phyloP scores from a whole-genome alignment of 768 basidiomycete genomes.

The Lanmaoa pseudosensibilis region DNA sequence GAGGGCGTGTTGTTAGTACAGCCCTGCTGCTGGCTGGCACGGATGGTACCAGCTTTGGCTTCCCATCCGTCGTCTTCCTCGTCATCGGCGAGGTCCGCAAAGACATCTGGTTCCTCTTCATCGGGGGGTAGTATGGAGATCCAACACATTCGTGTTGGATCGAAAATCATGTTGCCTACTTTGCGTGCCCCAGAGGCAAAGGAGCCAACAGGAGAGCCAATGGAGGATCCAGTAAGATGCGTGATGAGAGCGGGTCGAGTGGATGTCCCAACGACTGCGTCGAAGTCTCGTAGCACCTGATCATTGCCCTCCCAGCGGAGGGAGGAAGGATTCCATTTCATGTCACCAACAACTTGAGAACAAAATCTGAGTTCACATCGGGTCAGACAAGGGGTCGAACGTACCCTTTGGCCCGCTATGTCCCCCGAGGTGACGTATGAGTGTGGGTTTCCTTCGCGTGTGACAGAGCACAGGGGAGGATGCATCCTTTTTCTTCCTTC shows the following conservation, averaged over 20 bases:
- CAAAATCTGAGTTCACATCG: slow-evolving; percentile 13
- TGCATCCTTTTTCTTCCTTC: slow-evolving; percentile 55
- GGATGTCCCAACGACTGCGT: slow-evolving; percentile 73
- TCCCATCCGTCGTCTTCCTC: slow-evolving; percentile 77
- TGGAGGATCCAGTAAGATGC: slow-evolving; percentile 84
- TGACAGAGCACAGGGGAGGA: slow-evolving; percentile 45
- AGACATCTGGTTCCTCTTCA: slow-evolving; percentile 95
- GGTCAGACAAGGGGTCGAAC: slow-evolving; percentile 19
- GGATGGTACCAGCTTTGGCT: slow-evolving; percentile 77
- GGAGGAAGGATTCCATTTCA: slow-evolving; percentile 93
- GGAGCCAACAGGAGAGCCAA: slow-evolving; percentile 74
- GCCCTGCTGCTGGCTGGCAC: slow-evolving; percentile 53
- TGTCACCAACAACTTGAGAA: slow-evolving; percentile 83
- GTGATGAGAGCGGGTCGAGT: slow-evolving; percentile 95
- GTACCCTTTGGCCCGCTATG: slow-evolving; percentile 69
- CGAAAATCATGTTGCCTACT: slow-evolving; percentile 98
- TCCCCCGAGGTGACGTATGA: slow-evolving; percentile 83
- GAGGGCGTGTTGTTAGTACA: slow-evolving; percentile 26
- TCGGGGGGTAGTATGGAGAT: slow-evolving; percentile 81
- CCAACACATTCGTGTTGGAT: slow-evolving; percentile 94
- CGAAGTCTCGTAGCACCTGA: slow-evolving; percentile 86
- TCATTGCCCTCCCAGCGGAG: slow-evolving; percentile 99
- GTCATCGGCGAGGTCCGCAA: slow-evolving; percentile 89
- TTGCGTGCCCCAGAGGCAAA: slow-evolving; percentile 79
- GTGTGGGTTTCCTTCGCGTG: slow-evolving; percentile 74